These are phyloP conservation scores for Penicillium sp. DNA, from an alignment of 2,329 filamentous ascomycete genomes.

Conservation along the genomic window DNA sequence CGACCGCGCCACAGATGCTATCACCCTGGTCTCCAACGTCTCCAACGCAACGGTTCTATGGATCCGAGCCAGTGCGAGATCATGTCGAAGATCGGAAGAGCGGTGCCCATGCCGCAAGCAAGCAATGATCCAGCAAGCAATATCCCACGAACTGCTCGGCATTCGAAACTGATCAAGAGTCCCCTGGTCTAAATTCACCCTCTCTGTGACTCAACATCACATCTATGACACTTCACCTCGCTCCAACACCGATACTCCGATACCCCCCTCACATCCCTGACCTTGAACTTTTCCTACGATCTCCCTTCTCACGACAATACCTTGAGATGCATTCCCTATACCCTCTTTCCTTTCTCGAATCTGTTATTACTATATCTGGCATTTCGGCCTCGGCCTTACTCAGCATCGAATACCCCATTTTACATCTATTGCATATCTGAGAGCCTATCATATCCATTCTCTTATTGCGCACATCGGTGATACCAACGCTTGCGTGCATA, in stretches of 20 bases:
- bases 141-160: slow-evolving; percentile 4
- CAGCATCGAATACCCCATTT: slow-evolving; percentile 1
- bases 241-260: neutral
- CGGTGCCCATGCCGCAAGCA: neutral
- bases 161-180: slow-evolving; percentile 17
- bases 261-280: neutral
- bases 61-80: slow-evolving; percentile 15
- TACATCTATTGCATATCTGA: slow-evolving; percentile 2
- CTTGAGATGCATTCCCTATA: slow-evolving; percentile 5
- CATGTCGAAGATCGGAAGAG: slow-evolving; percentile 17
- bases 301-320: neutral
- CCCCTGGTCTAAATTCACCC: neutral
- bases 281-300: neutral
- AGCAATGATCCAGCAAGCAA: neutral
- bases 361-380: neutral
- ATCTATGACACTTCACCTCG: neutral
- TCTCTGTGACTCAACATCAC: neutral
- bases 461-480: neutral
- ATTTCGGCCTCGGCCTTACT: neutral
- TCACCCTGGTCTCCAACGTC: slow-evolving; percentile 11
- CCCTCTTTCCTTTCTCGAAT: neutral
- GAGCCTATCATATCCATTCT: neutral
- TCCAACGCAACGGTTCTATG: slow-evolving; percentile 18
- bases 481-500: neutral
- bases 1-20: slow-evolving; percentile 10